Conservation (phyloP, 169 alveolate species). For the Plasmodium coatneyi region DNA sequence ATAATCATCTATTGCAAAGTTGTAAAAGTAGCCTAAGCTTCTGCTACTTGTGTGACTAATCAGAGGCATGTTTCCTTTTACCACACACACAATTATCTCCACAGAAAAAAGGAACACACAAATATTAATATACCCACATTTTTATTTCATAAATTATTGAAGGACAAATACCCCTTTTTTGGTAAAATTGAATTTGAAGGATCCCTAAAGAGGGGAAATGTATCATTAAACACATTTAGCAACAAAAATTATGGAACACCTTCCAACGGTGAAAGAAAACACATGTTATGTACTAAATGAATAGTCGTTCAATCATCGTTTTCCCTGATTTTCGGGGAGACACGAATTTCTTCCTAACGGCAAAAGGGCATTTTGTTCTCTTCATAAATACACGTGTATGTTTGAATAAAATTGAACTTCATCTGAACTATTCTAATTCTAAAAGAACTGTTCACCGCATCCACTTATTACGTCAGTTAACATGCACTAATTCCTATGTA, state of each 20-base stretch:
- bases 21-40: background rate
- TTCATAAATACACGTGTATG: background rate
- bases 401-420: background rate
- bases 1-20: background rate
- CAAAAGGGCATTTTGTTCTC: background rate
- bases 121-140: background rate
- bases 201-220: background rate
- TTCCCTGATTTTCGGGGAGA: background rate
- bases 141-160: background rate
- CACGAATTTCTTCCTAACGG: background rate
- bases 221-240: background rate
- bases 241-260: background rate
- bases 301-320: background rate
- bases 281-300: background rate
- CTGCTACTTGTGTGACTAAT: background rate
- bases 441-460: background rate
- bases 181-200: background rate
- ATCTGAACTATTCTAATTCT: background rate
- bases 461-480: background rate
- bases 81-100: background rate
- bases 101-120: background rate
- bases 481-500: background rate
- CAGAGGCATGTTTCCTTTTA: background rate
- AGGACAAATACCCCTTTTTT: background rate
- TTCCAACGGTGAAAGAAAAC: background rate